phyloP scores from a whole-genome alignment of 805 yeast genomes.

The Danielia reshetovae region DNA sequence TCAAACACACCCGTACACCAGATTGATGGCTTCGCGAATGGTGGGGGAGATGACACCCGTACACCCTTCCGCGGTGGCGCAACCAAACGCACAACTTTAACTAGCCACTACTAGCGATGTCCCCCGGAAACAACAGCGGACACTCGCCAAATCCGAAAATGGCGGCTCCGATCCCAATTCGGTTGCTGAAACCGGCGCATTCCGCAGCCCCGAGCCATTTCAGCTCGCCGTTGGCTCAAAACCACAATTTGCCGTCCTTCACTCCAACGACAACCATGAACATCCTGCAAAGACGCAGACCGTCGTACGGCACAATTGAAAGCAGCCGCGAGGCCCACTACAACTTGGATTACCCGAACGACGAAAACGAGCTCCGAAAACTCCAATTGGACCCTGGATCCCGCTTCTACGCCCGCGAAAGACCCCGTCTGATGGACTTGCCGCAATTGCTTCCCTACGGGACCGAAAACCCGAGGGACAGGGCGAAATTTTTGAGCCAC shows the following conservation, averaged over 20 bases:
- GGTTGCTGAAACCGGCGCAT: background rate
- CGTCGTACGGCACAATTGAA: constrained; percentile 30
- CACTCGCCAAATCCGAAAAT: background rate
- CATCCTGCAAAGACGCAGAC: constrained; percentile 20
- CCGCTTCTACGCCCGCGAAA: constrained; percentile 33
- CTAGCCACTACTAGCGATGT: too few species aligned
- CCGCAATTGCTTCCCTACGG: constrained; percentile 64
- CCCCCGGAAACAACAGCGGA: background rate
- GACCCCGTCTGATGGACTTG: constrained; percentile 40
- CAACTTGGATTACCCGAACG: constrained; percentile 50
- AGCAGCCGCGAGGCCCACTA: constrained; percentile 34
- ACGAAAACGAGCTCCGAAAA: constrained; percentile 23
- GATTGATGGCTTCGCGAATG: too few species aligned
- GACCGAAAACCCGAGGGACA: constrained; percentile 64
- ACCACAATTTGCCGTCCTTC: constrained; percentile 11
- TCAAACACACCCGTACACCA: too few species aligned
- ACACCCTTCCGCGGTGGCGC: too few species aligned
- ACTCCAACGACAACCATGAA: constrained; percentile 23
- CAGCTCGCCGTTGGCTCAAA: constrained; percentile 1
- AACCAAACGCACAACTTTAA: too few species aligned
- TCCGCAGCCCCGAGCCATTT: background rate
- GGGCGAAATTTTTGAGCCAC: constrained; percentile 69
- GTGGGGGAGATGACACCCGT: too few species aligned
- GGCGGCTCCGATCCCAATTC: background rate
- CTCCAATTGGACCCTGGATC: constrained; percentile 33